phyloP scores from a whole-genome alignment of 225 moss, liverwort and hornwort genomes.

The Marchantia polymorpha region DNA sequence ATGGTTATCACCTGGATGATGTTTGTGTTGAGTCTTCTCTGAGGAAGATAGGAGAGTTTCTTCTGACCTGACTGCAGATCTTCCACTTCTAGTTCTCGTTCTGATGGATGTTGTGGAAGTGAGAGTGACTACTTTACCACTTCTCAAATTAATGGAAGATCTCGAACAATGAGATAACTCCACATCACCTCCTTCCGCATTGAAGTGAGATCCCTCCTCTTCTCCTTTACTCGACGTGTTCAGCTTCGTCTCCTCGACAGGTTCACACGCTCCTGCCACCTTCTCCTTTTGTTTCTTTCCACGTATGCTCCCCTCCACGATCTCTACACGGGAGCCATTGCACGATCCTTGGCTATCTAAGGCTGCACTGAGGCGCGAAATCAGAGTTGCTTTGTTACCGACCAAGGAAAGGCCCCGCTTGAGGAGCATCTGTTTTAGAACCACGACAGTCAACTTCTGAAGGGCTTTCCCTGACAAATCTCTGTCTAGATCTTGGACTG shows the following conservation, averaged over 20 bases:
- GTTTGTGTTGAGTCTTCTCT: background rate
- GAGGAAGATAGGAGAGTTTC: background rate
- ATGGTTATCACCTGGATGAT: background rate
- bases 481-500: slow-evolving; percentile 1
- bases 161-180: background rate
- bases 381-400: slow-evolving; percentile 26
- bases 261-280: background rate
- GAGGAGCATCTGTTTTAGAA: slow-evolving; percentile 27
- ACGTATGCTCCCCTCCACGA: background rate
- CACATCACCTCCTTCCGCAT: background rate
- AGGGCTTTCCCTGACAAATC: background rate
- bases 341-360: background rate
- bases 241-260: background rate
- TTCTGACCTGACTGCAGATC: background rate
- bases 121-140: background rate
- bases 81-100: slow-evolving; percentile 12
- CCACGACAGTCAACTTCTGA: slow-evolving; percentile 25
- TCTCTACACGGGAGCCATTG: background rate
- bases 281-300: background rate
- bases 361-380: slow-evolving; percentile 27
- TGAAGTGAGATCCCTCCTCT: background rate
- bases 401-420: slow-evolving; percentile 21
- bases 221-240: background rate
- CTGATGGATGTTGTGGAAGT: background rate
- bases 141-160: background rate